Percentiles rank a stretch among this genome's conserved stretches.
Evolutionary conservation across 768 basidiomycete genomes (phyloP).

Genomic region (Coprinellus micaceus): DNA sequence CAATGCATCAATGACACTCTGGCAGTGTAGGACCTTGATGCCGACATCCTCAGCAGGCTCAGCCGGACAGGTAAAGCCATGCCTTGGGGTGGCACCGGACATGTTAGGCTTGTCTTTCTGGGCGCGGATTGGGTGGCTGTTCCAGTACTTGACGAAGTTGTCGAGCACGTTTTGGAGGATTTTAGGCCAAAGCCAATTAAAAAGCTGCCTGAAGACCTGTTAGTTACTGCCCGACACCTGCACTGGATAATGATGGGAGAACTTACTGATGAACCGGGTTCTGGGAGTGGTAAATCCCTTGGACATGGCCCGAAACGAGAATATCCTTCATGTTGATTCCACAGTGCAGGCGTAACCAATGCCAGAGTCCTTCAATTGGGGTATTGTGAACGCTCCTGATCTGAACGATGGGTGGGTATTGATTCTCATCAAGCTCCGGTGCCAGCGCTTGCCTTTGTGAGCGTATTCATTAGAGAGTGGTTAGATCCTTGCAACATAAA

Average conservation of each 20-base stretch:
- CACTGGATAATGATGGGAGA: neutral
- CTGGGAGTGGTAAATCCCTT: neutral
- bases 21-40: neutral
- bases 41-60: neutral
- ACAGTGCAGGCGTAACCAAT: conserved; percentile 20
- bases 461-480: neutral
- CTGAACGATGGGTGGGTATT: conserved; percentile 17
- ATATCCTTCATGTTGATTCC: conserved; percentile 18
- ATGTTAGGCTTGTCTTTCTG: conserved; percentile 23
- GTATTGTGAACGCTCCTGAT: conserved; percentile 23
- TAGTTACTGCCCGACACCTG: neutral
- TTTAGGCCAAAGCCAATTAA: conserved; percentile 27
- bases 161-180: conserved; percentile 24
- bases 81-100: conserved; percentile 20
- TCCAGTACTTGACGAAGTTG: neutral
- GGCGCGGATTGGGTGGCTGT: conserved; percentile 19
- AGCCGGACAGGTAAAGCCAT: conserved; percentile 15
- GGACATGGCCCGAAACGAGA: conserved; percentile 10
- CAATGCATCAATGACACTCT: conserved; percentile 14
- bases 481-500: neutral
- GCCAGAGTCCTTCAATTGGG: conserved; percentile 24
- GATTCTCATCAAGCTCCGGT: conserved; percentile 15
- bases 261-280: neutral
- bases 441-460: conserved; percentile 16
- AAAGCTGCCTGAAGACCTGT: conserved; percentile 9